Conservation (phyloP, 2,329 filamentous ascomycete species). For the Scedosporium dehoogii region DNA sequence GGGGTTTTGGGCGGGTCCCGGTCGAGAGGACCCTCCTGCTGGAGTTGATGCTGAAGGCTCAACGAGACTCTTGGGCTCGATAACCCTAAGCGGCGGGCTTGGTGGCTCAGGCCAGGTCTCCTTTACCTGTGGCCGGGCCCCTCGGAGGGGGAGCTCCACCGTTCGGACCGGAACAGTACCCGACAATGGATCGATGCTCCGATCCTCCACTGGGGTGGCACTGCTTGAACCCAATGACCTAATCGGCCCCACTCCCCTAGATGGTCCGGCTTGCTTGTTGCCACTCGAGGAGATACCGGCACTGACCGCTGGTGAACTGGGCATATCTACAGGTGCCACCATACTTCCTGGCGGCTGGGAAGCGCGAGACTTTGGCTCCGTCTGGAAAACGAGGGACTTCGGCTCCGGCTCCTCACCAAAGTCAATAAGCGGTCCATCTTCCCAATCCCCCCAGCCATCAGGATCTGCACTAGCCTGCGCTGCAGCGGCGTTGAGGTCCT, state of each 20-base stretch:
- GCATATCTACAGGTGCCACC: no score
- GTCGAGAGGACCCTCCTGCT: neutral
- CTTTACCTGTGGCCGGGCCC: neutral
- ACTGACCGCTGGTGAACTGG: no score
- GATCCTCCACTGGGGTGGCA: neutral
- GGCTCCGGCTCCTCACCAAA: neutral
- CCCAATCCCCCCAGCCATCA: neutral
- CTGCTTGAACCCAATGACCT: no score
- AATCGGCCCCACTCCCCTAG: no score
- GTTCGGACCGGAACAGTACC: neutral
- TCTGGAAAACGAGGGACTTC: neutral
- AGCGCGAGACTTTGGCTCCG: no score
- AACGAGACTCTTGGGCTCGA: slow-evolving; percentile 1
- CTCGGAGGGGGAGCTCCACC: neutral
- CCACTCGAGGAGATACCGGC: no score
- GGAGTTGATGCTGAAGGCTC: neutral
- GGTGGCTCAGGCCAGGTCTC: neutral
- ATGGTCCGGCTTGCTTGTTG: neutral
- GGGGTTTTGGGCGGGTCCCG: neutral
- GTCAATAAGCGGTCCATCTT: neutral
- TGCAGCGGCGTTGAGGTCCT: slow-evolving; percentile 20
- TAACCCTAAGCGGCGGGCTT: neutral
- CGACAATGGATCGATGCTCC: neutral
- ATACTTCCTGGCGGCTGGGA: no score
- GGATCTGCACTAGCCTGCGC: neutral